These are phyloP conservation scores for Colletotrichum agaves DNA, from an alignment of 2,329 filamentous ascomycete species.

Conservation along the genomic window DNA sequence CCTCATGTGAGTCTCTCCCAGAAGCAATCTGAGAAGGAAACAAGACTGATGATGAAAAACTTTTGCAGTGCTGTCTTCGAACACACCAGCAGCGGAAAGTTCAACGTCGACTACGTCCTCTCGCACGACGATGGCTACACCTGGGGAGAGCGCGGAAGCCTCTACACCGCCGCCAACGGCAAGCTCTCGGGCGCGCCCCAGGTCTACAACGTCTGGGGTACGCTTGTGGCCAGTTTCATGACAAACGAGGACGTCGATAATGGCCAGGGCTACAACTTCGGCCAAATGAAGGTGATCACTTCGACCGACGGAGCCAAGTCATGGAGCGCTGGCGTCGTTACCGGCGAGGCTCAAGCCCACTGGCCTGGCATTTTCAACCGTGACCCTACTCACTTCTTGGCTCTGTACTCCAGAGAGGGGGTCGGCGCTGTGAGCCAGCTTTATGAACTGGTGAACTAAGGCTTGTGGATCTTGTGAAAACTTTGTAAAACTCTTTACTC, in stretches of 20 bases:
- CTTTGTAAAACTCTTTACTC: too few relatives aligned
- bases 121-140: constrained; percentile 53
- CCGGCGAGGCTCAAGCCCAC: constrained; percentile 42
- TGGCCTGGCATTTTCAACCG: constrained; percentile 46
- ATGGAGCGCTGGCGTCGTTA: constrained; percentile 44
- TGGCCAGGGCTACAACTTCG: constrained; percentile 37
- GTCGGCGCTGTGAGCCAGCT: constrained; percentile 42
- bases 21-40: neutral
- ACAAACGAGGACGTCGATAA: constrained; percentile 54
- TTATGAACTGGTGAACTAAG: constrained; percentile 8
- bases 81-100: constrained; percentile 47
- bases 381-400: constrained; percentile 41
- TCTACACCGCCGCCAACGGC: constrained; percentile 50
- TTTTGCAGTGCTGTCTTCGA: constrained; percentile 55
- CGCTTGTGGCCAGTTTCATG: constrained; percentile 55
- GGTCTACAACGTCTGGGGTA: constrained; percentile 54
- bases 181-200: constrained; percentile 54
- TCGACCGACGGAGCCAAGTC: constrained; percentile 42
- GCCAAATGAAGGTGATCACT: constrained; percentile 45
- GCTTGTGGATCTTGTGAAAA: neutral
- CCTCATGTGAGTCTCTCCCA: constrained; percentile 45
- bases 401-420: constrained; percentile 43
- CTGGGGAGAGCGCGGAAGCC: constrained; percentile 50
- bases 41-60: too few relatives aligned
- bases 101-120: constrained; percentile 50